Percentiles rank a stretch among this genome's conserved stretches.
phyloP scores from a whole-genome alignment of 2,329 filamentous ascomycete genomes.

The Diaporthe destruens region DNA sequence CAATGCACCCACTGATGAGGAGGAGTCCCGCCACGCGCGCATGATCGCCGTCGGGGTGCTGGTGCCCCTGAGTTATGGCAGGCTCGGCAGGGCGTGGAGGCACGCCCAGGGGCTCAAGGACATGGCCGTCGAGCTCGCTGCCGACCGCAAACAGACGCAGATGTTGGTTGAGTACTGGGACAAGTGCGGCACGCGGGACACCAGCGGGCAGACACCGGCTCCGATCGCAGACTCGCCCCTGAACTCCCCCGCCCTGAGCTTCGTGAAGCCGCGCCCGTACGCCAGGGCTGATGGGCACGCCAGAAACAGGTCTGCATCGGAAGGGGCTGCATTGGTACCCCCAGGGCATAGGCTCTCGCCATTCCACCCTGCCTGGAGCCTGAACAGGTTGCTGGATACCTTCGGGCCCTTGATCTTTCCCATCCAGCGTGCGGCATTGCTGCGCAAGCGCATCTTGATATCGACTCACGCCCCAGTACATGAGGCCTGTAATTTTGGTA shows the following conservation, averaged over 20 bases:
- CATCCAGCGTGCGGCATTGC: conserved; percentile 85
- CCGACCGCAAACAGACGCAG: conserved; percentile 72
- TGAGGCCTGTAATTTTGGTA: conserved; percentile 89
- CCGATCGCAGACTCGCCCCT: conserved; percentile 62
- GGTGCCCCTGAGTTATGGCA: conserved; percentile 86
- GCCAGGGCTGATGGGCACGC: conserved; percentile 58
- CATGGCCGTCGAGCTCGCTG: conserved; percentile 78
- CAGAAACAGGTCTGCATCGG: conserved; percentile 71
- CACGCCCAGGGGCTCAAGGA: conserved; percentile 83
- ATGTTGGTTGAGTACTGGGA: conserved; percentile 87
- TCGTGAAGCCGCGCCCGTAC: conserved; percentile 54
- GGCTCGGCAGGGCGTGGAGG: conserved; percentile 89
- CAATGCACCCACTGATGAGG: conserved; percentile 83
- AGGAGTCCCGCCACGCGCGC: conserved; percentile 83
- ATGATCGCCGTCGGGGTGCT: conserved; percentile 94
- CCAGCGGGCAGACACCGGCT: conserved; percentile 50
- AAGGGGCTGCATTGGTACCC: conserved; percentile 69
- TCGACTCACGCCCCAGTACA: conserved; percentile 89
- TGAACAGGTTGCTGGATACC: conserved; percentile 80
- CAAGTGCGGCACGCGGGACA: conserved; percentile 62
- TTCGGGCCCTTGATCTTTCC: conserved; percentile 95
- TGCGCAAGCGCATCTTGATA: conserved; percentile 90
- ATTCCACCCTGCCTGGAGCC: conserved; percentile 88
- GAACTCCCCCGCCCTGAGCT: conserved; percentile 64
- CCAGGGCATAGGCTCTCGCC: conserved; percentile 77